A percentile compares a stretch with the other conserved stretches of the same genome.
phyloP scores from a whole-genome alignment of 257 asterid species.

The Nicotiana tabacum region DNA sequence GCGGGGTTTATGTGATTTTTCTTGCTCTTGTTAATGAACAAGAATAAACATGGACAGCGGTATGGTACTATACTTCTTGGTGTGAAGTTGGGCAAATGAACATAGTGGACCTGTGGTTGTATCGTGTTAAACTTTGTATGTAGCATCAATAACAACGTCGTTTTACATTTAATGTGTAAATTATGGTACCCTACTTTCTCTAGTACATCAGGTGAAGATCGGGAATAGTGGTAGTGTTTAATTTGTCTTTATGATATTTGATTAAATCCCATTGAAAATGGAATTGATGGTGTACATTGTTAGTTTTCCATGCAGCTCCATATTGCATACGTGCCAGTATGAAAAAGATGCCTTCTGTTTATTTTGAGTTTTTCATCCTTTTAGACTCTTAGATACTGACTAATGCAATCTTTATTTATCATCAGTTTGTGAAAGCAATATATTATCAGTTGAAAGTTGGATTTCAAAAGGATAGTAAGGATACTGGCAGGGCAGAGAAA shows the following conservation, averaged over 20 bases:
- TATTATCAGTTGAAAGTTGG: constrained; percentile 76
- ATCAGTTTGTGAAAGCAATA: constrained; percentile 67
- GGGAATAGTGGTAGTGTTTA: background rate
- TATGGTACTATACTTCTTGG: background rate
- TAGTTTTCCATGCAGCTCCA: background rate
- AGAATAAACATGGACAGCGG: background rate
- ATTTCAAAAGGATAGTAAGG: constrained; percentile 53
- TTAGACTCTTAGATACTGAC: background rate
- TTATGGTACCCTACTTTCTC: background rate
- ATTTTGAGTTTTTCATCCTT: background rate
- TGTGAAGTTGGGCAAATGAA: background rate
- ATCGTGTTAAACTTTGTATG: background rate
- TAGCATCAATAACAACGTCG: background rate
- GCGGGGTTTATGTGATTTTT: background rate
- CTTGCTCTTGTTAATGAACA: background rate
- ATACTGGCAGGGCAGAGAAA: constrained; percentile 29
- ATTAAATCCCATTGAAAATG: background rate
- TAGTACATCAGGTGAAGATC: background rate
- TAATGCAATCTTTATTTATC: constrained; percentile 16
- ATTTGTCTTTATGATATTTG: background rate
- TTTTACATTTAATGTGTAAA: background rate
- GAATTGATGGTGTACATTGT: background rate
- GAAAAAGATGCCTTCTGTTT: background rate
- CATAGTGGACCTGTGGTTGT: background rate
- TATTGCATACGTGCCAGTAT: background rate